Conservation (phyloP, 2,329 filamentous ascomycete species). For the Capronia coronata region DNA sequence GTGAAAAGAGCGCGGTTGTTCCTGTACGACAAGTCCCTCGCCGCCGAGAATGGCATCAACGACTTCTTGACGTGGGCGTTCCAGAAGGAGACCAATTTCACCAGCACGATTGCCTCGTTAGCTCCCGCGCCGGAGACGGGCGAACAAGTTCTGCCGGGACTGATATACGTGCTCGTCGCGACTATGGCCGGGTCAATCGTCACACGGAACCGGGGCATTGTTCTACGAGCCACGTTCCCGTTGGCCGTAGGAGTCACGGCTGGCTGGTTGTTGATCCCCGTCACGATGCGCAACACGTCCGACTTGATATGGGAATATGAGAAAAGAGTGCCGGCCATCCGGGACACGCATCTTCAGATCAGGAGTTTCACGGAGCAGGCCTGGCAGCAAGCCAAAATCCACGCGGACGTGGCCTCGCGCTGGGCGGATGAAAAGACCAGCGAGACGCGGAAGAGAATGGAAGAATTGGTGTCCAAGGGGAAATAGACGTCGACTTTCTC, state of each 20-base stretch:
- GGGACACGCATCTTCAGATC: constrained; percentile 69
- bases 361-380: constrained; percentile 64
- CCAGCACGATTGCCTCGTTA: constrained; percentile 77
- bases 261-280: constrained; percentile 75
- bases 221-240: constrained; percentile 71
- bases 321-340: constrained; percentile 74
- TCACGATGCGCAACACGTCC: constrained; percentile 83
- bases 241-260: constrained; percentile 73
- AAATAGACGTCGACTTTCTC: constrained; percentile 14
- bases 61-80: constrained; percentile 71
- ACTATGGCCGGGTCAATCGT: constrained; percentile 94
- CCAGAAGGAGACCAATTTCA: constrained; percentile 80
- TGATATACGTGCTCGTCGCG: constrained; percentile 86
- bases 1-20: constrained; percentile 74
- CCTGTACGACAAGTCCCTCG: constrained; percentile 67
- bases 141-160: constrained; percentile 82
- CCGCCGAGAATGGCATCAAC: constrained; percentile 78
- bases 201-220: constrained; percentile 75
- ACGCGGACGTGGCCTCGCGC: constrained; percentile 13
- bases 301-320: constrained; percentile 89
- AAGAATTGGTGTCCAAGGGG: constrained; percentile 26
- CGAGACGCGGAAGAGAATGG: constrained; percentile 24
- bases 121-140: constrained; percentile 78
- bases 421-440: constrained; percentile 25
- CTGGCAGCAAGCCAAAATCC: constrained; percentile 38